Base-by-base conservation (phyloP, 176 grass and related monocot genomes). In the Aegilops longissima region DNA sequence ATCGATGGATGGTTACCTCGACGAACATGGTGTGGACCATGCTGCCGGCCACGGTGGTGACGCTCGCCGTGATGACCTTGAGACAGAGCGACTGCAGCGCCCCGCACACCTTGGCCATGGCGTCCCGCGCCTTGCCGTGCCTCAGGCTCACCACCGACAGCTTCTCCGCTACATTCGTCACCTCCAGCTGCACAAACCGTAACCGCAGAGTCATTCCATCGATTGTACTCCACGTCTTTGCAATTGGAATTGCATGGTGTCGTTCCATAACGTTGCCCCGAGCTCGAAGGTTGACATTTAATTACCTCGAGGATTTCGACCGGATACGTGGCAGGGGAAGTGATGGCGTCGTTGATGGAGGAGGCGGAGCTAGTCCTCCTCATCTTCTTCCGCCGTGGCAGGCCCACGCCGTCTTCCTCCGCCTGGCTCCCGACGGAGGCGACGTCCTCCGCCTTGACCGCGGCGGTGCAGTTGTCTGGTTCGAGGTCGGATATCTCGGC, bases 1-100 rank as follows among this genome's bases (percentile, higher is more conserved):
- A 35, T 17, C 6, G 1, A 52, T 35, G 27, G 21, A 17, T 44
- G 35, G 3, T 58, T 67, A 95, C 91, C 94, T 95, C 67, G 6
- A 93, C 35, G 29, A 95, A 80, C 54, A 95, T 83, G 52, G 86
- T 93, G 83, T 95, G 84, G 2, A 83, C 44, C 39, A 91, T 75
- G 77, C 59, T 68, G 4, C 65, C 84, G 2, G 86, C 86, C 40
- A 89, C 62, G 2, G 89, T 35, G 11, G 89, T 80, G 81, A 90
- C 35, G 42, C n/a, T 95, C 23, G 89, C 91, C 1, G 94, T 83
- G 84, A 93, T 79, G 16, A 93, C 45, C 33, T 87, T 87, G 73
- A 95, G 85, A 44, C 52, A 30, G 1, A 97, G 87, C 9, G 76
- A 92, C 85, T 90, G 90, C 2, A 97, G 82, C 11, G 83, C 61